Percentiles rank a stretch among this genome's conserved stretches.
These are phyloP conservation scores for Kwoniella bestiolae DNA, from an alignment of 768 basidiomycete species.

Conservation along the genomic window DNA sequence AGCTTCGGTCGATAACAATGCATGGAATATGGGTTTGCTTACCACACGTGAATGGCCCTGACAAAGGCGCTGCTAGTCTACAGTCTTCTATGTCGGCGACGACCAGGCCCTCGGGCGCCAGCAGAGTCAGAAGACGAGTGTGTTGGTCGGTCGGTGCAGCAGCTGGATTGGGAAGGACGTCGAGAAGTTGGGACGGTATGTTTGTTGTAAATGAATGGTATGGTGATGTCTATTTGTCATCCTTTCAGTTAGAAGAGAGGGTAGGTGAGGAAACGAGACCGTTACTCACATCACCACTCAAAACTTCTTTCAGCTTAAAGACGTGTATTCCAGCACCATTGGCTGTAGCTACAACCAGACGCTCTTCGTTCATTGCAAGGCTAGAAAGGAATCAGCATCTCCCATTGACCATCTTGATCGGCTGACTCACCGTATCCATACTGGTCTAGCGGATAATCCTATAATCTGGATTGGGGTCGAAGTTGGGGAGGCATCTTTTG, in stretches of 20 bases:
- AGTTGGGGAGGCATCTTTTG: conserved; percentile 34
- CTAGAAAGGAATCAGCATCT: conserved; percentile 28
- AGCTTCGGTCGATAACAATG: background rate
- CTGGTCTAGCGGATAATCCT: conserved; percentile 39
- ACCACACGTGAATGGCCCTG: conserved; percentile 48
- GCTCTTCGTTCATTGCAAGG: conserved; percentile 42
- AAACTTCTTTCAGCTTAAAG: conserved; percentile 30
- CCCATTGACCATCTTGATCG: background rate
- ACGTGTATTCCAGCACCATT: conserved; percentile 28
- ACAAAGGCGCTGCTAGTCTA: conserved; percentile 25
- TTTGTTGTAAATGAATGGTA: conserved; percentile 38
- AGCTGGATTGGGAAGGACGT: conserved; percentile 54
- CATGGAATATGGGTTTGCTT: too few relatives aligned
- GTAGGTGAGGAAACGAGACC: background rate
- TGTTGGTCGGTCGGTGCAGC: conserved; percentile 21
- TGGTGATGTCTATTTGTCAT: conserved; percentile 33
- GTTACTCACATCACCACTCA: conserved; percentile 29
- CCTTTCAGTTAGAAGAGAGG: background rate
- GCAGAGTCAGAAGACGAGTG: conserved; percentile 27
- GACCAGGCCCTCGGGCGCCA: conserved; percentile 35
- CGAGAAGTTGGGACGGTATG: conserved; percentile 36
- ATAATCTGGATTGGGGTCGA: conserved; percentile 28
- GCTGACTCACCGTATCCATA: conserved; percentile 43
- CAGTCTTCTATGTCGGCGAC: conserved; percentile 46
- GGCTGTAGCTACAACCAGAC: conserved; percentile 36